A percentile compares a stretch with the other conserved stretches of the same genome.
Evolutionary conservation across 768 basidiomycete genomes (phyloP).

Genomic region (Suillus luteus): DNA sequence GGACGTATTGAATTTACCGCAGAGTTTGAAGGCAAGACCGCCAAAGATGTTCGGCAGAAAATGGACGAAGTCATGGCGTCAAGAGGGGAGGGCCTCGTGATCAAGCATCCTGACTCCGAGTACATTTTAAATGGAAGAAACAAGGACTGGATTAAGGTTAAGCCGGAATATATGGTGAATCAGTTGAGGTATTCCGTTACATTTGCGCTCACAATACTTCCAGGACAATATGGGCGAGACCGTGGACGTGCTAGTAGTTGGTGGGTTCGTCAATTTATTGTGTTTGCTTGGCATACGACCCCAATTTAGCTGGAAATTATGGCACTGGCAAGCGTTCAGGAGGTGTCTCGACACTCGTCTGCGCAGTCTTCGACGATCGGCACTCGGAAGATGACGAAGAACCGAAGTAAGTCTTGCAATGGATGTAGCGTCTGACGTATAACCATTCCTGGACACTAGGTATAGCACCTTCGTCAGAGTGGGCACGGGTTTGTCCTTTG

Average conservation of each 20-base stretch:
- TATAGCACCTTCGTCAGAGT: slow-evolving; percentile 89
- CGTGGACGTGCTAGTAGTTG: slow-evolving; percentile 88
- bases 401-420: slow-evolving; percentile 50
- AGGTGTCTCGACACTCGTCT: slow-evolving; percentile 86
- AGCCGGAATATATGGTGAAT: slow-evolving; percentile 83
- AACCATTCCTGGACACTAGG: slow-evolving; percentile 39
- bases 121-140: slow-evolving; percentile 89
- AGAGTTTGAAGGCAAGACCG: slow-evolving; percentile 73
- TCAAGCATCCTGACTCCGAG: slow-evolving; percentile 80
- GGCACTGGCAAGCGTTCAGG: slow-evolving; percentile 86
- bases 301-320: slow-evolving; percentile 74
- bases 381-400: slow-evolving; percentile 55
- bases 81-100: slow-evolving; percentile 90
- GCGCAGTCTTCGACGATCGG: slow-evolving; percentile 84
- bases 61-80: slow-evolving; percentile 84
- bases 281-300: background rate
- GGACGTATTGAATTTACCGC: slow-evolving; percentile 82
- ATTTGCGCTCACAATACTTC: slow-evolving; percentile 7
- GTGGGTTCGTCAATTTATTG: slow-evolving; percentile 40
- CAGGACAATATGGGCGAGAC: slow-evolving; percentile 93
- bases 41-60: slow-evolving; percentile 75
- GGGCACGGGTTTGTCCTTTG: slow-evolving; percentile 84
- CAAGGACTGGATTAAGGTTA: slow-evolving; percentile 94
- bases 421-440: background rate
- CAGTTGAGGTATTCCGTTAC: background rate